Base-by-base conservation (phyloP, 129 eudicot genomes). In the Tagetes erecta region DNA sequence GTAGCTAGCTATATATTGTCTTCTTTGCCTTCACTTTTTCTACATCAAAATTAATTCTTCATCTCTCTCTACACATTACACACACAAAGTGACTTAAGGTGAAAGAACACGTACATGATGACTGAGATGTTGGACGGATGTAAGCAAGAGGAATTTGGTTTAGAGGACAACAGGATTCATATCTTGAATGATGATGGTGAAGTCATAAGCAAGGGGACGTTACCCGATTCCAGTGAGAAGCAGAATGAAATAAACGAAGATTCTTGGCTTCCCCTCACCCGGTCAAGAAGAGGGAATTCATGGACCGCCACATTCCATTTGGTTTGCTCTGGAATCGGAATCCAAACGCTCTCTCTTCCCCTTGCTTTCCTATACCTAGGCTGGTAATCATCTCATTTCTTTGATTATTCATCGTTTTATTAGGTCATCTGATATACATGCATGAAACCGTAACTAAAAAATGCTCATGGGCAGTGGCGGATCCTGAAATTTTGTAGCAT, bases 251-350 rank as follows among this genome's bases (percentile, higher is more conserved):
- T 49, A 42, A 2, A 4, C 50, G 38, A 64, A 30, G 89, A 85
- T 1, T 84, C 80, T 36, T 82, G 86, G 89, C 84, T 85, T 40
- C 86, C 89, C 2, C 79, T 82, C 47, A 85, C 89, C 13, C 78
- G 82, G 67, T 82, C 85, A 34, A 78, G 85, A 76, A 79, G 82
- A 38, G 89, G 89, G 5, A 85, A 79, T 71, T 70, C 81, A 0
- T 82, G 53, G 55, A 75, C 78, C 11, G 83, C 84, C 10, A 73
- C 83, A 2, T 85, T 85, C 33, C 89, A 79, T 64, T 75, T 81
- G 52, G 75, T 85, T n/a, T 67, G 77, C 63, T 85, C 89, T 13
- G 89, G 89, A 39, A 71, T 85, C 13, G 90, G 87, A 53, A 52
- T 80, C 45, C 90, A 86, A 68, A 80, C 87, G 3, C 87, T 86